Percentiles rank a stretch among this genome's conserved stretches.
These are phyloP conservation scores for Globisporangium nunn DNA, from an alignment of 352 stramenopile species.

Conservation along the genomic window DNA sequence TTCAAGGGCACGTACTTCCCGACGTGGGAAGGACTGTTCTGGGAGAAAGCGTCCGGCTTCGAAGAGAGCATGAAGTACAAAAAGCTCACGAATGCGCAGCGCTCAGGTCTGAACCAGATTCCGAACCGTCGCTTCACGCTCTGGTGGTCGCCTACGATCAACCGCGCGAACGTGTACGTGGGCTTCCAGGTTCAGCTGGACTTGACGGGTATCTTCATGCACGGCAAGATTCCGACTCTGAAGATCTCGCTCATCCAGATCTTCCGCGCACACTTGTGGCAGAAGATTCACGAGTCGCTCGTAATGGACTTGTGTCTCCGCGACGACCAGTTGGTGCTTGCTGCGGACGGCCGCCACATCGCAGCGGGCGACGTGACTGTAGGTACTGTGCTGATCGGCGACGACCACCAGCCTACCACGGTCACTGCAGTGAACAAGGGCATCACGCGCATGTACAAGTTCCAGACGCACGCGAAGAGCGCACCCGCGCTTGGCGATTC, in stretches of 20 bases:
- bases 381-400: slow-evolving; percentile 9
- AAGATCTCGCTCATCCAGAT: slow-evolving; percentile 98
- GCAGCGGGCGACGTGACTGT: slow-evolving; percentile 7
- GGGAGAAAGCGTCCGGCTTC: slow-evolving; percentile 98
- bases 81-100: slow-evolving; percentile 99
- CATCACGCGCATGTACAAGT: slow-evolving; percentile 11
- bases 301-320: slow-evolving; percentile 90
- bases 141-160: slow-evolving; percentile 99
- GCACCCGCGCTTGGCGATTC: slow-evolving; percentile 1
- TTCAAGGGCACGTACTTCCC: slow-evolving; percentile 99
- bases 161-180: slow-evolving; percentile 99
- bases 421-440: slow-evolving; percentile 11
- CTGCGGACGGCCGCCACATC: slow-evolving; percentile 13
- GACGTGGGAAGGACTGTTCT: slow-evolving; percentile 99
- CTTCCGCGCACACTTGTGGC: slow-evolving; percentile 99
- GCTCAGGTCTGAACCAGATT: slow-evolving; percentile 99
- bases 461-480: slow-evolving; percentile 4
- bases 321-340: slow-evolving; percentile 10
- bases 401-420: slow-evolving; percentile 8
- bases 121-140: slow-evolving; percentile 99
- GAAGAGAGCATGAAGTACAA: slow-evolving; percentile 98
- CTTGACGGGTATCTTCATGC: slow-evolving; percentile 99
- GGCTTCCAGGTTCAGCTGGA: slow-evolving; percentile 99
- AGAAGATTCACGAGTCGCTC: slow-evolving; percentile 99
- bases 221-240: slow-evolving; percentile 99